phyloP scores from a whole-genome alignment of 1,139 yeast genomes.

The Candida sanyaensis region DNA sequence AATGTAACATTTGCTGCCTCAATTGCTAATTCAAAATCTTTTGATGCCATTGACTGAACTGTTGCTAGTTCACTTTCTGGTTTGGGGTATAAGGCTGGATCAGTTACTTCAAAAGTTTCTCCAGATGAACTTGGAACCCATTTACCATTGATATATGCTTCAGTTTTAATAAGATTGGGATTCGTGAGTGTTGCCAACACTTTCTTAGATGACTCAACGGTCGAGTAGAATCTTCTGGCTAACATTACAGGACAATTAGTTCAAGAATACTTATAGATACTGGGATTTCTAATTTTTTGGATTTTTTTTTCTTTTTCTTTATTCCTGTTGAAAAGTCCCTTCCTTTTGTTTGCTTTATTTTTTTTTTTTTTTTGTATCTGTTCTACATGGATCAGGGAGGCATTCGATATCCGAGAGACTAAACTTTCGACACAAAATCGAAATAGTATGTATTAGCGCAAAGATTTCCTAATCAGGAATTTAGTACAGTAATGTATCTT shows the following conservation, averaged over 20 bases:
- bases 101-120: conserved; percentile 40
- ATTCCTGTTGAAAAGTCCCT: too few species aligned
- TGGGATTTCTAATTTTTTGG: background rate
- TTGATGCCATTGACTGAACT: conserved; percentile 35
- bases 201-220: conserved; percentile 14
- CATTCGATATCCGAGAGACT: too few species aligned
- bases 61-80: conserved; percentile 34
- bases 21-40: conserved; percentile 43
- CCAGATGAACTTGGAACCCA: conserved; percentile 33
- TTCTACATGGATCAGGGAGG: too few species aligned
- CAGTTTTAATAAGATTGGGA: conserved; percentile 34
- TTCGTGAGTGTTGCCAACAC: conserved; percentile 27
- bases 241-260: background rate
- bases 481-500: too few species aligned
- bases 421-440: too few species aligned
- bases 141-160: conserved; percentile 46
- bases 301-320: too few species aligned
- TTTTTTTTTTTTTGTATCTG: too few species aligned
- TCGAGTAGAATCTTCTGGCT: conserved; percentile 13
- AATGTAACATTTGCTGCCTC: conserved; percentile 40
- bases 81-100: conserved; percentile 41
- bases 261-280: background rate
- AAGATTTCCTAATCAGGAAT: too few species aligned
- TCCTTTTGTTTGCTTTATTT: too few species aligned
- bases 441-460: too few species aligned